These are phyloP conservation scores for Tulasnella sp. DNA, from an alignment of 768 basidiomycete species.

Conservation along the genomic window DNA sequence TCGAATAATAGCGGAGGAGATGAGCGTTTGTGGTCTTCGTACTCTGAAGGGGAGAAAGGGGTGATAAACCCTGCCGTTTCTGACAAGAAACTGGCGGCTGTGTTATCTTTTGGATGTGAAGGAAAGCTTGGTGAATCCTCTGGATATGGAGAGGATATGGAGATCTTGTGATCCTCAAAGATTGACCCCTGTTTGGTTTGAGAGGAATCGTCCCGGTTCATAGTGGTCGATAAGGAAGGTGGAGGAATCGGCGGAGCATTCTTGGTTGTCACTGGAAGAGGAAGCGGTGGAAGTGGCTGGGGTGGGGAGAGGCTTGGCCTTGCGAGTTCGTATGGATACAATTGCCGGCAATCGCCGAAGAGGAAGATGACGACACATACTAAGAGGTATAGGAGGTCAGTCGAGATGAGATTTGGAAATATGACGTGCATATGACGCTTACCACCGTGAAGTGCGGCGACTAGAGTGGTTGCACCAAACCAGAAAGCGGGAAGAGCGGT, in stretches of 20 bases:
- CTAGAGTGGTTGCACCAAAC: slow-evolving; percentile 18
- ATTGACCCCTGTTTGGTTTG: too few relatives aligned
- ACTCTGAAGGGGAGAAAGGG: neutral
- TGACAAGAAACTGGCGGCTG: too few relatives aligned
- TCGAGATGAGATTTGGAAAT: too few relatives aligned
- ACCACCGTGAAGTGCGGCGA: slow-evolving; percentile 19
- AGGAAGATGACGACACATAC: slow-evolving; percentile 20
- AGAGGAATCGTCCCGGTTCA: too few relatives aligned
- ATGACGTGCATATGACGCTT: neutral
- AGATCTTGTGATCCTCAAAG: too few relatives aligned
- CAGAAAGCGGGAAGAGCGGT: slow-evolving; percentile 19
- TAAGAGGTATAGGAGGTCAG: neutral
- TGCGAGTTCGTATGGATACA: slow-evolving; percentile 25
- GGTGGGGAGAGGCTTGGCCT: slow-evolving; percentile 26
- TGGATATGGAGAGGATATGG: too few relatives aligned
- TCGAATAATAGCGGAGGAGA: slow-evolving; percentile 29
- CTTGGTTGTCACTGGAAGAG: slow-evolving; percentile 6
- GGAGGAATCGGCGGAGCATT: too few relatives aligned
- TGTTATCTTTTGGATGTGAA: too few relatives aligned
- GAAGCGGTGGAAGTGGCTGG: neutral
- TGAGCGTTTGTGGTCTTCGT: neutral
- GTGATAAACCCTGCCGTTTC: slow-evolving; percentile 12
- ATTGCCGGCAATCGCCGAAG: slow-evolving; percentile 21
- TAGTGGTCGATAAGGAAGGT: too few relatives aligned
- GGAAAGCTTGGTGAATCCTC: too few relatives aligned